phyloP scores from a whole-genome alignment of 2,329 filamentous ascomycete species.

The Fusarium clavum region DNA sequence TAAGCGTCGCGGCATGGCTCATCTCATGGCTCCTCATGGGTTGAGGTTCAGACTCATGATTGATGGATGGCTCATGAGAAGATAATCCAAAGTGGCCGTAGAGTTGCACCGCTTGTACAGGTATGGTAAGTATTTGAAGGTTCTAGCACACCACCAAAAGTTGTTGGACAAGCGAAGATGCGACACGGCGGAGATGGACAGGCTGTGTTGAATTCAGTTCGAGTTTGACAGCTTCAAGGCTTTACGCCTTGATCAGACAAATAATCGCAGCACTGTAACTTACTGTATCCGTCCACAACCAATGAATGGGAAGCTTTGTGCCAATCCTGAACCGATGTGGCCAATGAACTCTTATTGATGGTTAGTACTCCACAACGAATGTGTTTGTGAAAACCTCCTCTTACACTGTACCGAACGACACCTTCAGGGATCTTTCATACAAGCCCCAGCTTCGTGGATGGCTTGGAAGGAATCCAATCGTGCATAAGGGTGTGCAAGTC shows the following conservation, averaged over 20 bases:
- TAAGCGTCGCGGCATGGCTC: conserved; percentile 32
- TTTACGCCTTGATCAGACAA: conserved; percentile 2
- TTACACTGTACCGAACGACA: conserved; percentile 28
- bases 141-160: conserved; percentile 26
- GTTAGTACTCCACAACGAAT: conserved; percentile 18
- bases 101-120: conserved; percentile 33
- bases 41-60: conserved; percentile 31
- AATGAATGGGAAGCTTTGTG: conserved; percentile 28
- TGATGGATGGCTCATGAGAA: conserved; percentile 28
- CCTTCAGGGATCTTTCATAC: conserved; percentile 31
- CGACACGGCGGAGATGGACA: conserved; percentile 9
- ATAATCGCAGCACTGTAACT: conserved; percentile 20
- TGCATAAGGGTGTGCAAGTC: conserved; percentile 21
- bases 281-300: conserved; percentile 20
- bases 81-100: conserved; percentile 16
- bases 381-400: conserved; percentile 27
- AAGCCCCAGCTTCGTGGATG: conserved; percentile 28
- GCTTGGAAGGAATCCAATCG: conserved; percentile 21
- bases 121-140: conserved; percentile 26
- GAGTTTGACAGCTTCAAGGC: conserved; percentile 16
- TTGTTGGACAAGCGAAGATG: conserved; percentile 31
- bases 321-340: conserved; percentile 11
- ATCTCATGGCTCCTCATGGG: conserved; percentile 35
- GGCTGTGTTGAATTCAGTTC: conserved; percentile 17
- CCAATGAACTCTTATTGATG: conserved; percentile 28